Percentiles rank a stretch among this genome's conserved stretches.
Conservation (phyloP, 1,284 basidiomycete genomes). For the Fomitopsis pinicola region DNA sequence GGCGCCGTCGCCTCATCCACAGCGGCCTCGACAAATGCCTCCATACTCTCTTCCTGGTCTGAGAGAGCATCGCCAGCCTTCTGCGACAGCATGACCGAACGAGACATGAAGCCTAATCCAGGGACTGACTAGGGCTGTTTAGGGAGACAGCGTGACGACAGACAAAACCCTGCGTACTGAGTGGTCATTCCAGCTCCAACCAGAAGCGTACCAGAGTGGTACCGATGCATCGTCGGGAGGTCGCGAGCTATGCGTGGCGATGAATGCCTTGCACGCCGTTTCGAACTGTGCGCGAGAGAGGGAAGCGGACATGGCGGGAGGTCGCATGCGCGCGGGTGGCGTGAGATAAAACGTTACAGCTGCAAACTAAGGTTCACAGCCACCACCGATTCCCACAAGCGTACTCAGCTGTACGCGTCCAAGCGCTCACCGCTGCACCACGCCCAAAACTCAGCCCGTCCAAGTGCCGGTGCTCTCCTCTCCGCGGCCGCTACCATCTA, state of each 20-base stretch:
- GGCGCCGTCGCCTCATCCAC: constrained; percentile 9
- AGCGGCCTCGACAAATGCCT: background rate
- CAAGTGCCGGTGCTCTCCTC: constrained; percentile 39
- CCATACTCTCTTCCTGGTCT: background rate
- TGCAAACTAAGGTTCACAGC: constrained; percentile 38
- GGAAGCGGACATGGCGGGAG: constrained; percentile 28
- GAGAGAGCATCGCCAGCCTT: background rate
- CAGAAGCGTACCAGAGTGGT: constrained; percentile 11
- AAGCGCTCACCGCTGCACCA: constrained; percentile 25
- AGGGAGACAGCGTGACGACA: background rate
- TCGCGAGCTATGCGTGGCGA: constrained; percentile 26
- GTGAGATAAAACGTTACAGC: constrained; percentile 34
- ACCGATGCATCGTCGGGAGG: constrained; percentile 7
- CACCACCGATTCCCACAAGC: constrained; percentile 26
- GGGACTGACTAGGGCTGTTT: constrained; percentile 25
- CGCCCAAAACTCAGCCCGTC: constrained; percentile 45
- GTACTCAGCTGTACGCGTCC: constrained; percentile 9
- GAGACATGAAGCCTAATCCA: constrained; percentile 45
- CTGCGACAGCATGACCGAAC: constrained; percentile 23
- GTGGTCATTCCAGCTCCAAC: constrained; percentile 57
- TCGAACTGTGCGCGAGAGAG: constrained; percentile 62
- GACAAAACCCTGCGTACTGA: constrained; percentile 32
- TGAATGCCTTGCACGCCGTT: constrained; percentile 51
- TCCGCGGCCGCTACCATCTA: constrained; percentile 40
- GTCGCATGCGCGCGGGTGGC: constrained; percentile 34